Evolutionary conservation across 1,284 basidiomycete genomes (phyloP).

Genomic region (Ustilago curta): DNA sequence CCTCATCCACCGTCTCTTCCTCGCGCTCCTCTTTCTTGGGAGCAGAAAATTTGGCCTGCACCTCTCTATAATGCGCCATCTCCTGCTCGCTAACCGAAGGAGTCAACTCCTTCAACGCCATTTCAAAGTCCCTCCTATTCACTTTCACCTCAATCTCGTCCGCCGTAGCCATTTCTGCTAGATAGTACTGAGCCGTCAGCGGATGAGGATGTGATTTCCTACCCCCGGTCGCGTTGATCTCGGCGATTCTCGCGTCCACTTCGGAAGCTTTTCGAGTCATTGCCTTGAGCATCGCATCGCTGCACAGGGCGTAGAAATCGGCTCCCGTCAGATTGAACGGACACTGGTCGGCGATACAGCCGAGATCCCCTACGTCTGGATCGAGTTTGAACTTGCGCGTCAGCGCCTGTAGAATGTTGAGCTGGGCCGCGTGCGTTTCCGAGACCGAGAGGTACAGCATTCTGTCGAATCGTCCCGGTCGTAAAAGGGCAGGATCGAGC

Average conservation of each 20-base stretch:
- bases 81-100: slow-evolving; percentile 91
- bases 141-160: slow-evolving; percentile 84
- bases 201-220: slow-evolving; percentile 75
- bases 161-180: slow-evolving; percentile 82
- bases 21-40: slow-evolving; percentile 35
- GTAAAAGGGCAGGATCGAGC: slow-evolving; percentile 71
- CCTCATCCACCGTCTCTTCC: slow-evolving; percentile 12
- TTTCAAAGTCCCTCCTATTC: slow-evolving; percentile 79
- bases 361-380: slow-evolving; percentile 76
- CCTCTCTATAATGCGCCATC: slow-evolving; percentile 84
- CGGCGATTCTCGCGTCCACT: slow-evolving; percentile 72
- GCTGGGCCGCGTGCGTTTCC: slow-evolving; percentile 85
- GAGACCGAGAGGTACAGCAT: slow-evolving; percentile 97
- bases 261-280: slow-evolving; percentile 88
- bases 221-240: slow-evolving; percentile 62
- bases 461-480: slow-evolving; percentile 84
- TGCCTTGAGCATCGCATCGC: slow-evolving; percentile 93
- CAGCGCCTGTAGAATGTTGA: slow-evolving; percentile 87
- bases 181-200: slow-evolving; percentile 90
- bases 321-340: slow-evolving; percentile 85
- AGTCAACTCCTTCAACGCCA: slow-evolving; percentile 80
- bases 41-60: slow-evolving; percentile 78
- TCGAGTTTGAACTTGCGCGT: slow-evolving; percentile 92
- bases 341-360: slow-evolving; percentile 79
- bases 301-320: slow-evolving; percentile 97